phyloP scores from a whole-genome alignment of 371 early-diverging fungal genomes.

The Synchytrium microbalum region DNA sequence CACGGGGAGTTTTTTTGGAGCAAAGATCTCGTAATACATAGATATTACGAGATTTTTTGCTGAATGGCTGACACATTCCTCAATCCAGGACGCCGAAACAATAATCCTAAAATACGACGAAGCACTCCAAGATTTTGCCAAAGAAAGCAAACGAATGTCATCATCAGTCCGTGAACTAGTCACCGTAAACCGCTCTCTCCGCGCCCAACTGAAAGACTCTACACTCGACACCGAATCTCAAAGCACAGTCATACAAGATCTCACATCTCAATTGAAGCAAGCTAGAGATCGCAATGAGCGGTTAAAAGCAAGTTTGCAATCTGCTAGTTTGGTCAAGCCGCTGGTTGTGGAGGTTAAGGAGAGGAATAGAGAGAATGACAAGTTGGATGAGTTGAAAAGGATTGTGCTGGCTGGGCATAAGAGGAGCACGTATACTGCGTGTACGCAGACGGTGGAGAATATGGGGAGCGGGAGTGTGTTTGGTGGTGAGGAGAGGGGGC shows the following conservation, averaged over 20 bases:
- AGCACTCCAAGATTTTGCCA: not conserved
- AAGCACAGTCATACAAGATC: not conserved
- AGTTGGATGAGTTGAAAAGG: not conserved
- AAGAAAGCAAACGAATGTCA: not conserved
- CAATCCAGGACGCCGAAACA: not conserved
- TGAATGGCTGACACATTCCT: not conserved
- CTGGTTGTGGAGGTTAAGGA: not conserved
- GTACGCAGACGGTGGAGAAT: not conserved
- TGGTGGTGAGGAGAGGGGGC: too few species aligned
- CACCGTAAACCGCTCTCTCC: not conserved
- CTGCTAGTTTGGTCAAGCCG: not conserved
- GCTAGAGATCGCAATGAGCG: not conserved
- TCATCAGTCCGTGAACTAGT: not conserved
- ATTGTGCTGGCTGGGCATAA: not conserved
- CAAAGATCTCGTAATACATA: not conserved
- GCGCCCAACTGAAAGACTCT: not conserved
- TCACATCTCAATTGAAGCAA: not conserved
- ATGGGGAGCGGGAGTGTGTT: too few species aligned
- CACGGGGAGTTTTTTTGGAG: not conserved
- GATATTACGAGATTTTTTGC: too few species aligned
- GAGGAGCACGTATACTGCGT: not conserved
- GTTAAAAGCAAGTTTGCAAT: not conserved
- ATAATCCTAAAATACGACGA: not conserved
- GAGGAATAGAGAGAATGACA: not conserved
- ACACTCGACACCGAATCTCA: not conserved